Percentiles rank a stretch among this genome's conserved stretches.
Conservation (phyloP, 768 basidiomycete species). For the Favolaschia claudopus region DNA sequence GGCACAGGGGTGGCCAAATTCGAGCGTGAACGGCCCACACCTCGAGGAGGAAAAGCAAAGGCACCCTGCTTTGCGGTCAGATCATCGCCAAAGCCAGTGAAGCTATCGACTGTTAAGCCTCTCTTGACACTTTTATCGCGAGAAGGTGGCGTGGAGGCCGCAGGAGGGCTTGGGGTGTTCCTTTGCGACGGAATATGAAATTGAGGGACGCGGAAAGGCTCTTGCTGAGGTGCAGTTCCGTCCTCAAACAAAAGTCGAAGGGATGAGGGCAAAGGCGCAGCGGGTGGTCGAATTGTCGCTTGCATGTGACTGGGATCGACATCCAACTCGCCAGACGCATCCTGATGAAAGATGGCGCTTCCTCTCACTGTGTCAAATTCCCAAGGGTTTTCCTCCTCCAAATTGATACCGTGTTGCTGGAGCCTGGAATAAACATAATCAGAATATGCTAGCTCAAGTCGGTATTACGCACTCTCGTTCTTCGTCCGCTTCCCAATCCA, state of each 20-base stretch:
- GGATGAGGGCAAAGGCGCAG: constrained; percentile 67
- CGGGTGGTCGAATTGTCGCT: constrained; percentile 37
- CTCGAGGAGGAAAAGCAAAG: constrained; percentile 64
- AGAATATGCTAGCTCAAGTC: not conserved
- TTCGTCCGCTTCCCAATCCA: constrained; percentile 78
- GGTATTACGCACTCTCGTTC: constrained; percentile 55
- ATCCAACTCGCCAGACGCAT: not conserved
- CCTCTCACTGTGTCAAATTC: constrained; percentile 79
- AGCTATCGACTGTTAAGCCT: constrained; percentile 36
- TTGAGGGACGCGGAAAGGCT: constrained; percentile 51
- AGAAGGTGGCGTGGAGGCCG: constrained; percentile 42
- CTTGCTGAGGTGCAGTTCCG: constrained; percentile 44
- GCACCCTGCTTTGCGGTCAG: constrained; percentile 53
- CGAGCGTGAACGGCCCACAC: constrained; percentile 40
- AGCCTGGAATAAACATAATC: constrained; percentile 22
- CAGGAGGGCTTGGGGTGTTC: constrained; percentile 32
- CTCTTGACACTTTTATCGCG: constrained; percentile 44
- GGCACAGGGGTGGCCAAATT: constrained; percentile 38
- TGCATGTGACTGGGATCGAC: constrained; percentile 10
- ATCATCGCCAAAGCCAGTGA: constrained; percentile 48
- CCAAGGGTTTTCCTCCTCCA: constrained; percentile 60
- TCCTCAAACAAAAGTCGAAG: constrained; percentile 83
- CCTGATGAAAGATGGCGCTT: constrained; percentile 8
- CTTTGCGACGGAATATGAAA: constrained; percentile 37
- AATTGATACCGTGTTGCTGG: constrained; percentile 27